phyloP scores from a whole-genome alignment of 2,329 filamentous ascomycete species.

The Colletotrichum aenigma region DNA sequence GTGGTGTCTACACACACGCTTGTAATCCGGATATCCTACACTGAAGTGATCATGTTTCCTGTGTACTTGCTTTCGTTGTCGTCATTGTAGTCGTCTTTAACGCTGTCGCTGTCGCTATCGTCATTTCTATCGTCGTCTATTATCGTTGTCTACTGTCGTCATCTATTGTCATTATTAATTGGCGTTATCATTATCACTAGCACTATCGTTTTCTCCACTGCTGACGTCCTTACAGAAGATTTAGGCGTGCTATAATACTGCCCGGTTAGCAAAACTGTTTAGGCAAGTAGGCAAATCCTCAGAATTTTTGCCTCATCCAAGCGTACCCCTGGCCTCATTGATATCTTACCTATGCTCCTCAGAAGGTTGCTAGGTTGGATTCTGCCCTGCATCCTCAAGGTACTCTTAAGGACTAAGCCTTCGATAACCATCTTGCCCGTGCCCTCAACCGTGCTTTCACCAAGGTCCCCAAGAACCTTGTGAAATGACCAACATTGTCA shows the following conservation, averaged over 20 bases:
- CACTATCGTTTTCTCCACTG: not conserved
- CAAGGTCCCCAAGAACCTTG: not conserved
- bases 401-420: not conserved
- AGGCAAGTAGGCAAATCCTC: not conserved
- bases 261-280: rapidly evolving
- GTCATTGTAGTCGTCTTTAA: not conserved
- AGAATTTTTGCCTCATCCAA: not conserved
- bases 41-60: not conserved
- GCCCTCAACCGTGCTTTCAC: not conserved
- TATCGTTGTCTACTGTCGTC: no score
- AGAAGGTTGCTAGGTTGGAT: not conserved
- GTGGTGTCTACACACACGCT: not conserved
- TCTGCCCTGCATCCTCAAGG: not conserved
- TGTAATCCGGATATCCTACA: not conserved
- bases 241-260: not conserved
- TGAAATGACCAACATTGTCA: not conserved
- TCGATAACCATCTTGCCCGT: not conserved
- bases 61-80: not conserved
- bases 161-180: no score
- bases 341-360: no score
- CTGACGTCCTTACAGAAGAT: not conserved
- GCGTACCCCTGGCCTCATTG: not conserved
- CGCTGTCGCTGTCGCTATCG: not conserved
- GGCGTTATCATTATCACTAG: not conserved
- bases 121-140: no score